These are phyloP conservation scores for Rhynchospora tenuis DNA, from an alignment of 176 grass and related monocot genomes.

Conservation along the genomic window DNA sequence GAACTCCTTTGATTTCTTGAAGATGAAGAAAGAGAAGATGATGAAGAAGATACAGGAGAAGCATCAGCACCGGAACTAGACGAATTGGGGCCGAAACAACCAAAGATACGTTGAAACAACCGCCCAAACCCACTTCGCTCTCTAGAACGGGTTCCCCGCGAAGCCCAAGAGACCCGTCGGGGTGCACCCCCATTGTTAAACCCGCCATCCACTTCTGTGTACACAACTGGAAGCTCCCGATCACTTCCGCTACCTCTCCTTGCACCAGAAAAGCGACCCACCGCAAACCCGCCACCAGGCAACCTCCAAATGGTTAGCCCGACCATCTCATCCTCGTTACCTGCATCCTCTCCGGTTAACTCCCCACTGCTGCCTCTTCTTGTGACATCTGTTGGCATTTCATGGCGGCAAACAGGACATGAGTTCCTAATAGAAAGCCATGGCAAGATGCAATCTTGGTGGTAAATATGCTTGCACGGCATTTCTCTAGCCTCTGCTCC, in stretches of 20 bases:
- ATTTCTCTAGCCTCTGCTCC: conserved; percentile 51
- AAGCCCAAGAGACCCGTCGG: conserved; percentile 43
- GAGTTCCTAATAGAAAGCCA: conserved; percentile 71
- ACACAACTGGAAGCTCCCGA: conserved; percentile 51
- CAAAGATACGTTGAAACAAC: conserved; percentile 36
- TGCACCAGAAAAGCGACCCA: conserved; percentile 48
- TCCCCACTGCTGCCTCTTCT: neutral
- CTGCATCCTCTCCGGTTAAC: conserved; percentile 11
- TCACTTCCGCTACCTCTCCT: conserved; percentile 36
- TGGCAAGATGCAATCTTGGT: conserved; percentile 69
- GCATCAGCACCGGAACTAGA: conserved; percentile 18
- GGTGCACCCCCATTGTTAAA: conserved; percentile 38
- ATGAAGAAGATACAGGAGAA: conserved; percentile 8
- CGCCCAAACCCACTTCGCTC: conserved; percentile 27
- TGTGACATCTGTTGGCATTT: conserved; percentile 44
- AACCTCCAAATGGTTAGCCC: conserved; percentile 72
- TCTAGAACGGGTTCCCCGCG: conserved; percentile 20
- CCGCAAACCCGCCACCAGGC: conserved; percentile 60
- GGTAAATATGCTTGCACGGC: conserved; percentile 66
- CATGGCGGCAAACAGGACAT: conserved; percentile 57
- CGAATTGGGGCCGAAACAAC: conserved; percentile 33
- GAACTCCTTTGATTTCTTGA: conserved; percentile 16
- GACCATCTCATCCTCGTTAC: conserved; percentile 39
- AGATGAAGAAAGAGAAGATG: neutral
- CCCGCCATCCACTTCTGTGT: conserved; percentile 58